Evolutionary conservation across 2,329 filamentous ascomycete species (phyloP), one percentile per base, ranked within the genome.

Genomic region (Hyphodiscus sp.): DNA sequence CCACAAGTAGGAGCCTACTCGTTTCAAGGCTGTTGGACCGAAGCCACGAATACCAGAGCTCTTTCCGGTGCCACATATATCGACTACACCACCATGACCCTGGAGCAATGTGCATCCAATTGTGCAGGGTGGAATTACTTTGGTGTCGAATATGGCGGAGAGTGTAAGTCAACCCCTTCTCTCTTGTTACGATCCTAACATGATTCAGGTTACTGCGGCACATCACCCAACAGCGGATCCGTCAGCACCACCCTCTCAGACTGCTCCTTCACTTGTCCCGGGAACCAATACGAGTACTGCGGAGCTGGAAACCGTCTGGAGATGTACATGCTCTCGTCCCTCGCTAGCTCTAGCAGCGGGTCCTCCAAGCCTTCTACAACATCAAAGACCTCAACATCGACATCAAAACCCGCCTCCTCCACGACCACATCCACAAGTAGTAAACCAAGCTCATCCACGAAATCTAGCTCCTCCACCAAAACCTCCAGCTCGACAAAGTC

Each of bases 1-100:
- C 62, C 67, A 11, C 67, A 62, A 0, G 62, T 79, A 3, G 73
- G 73, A 5, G 71, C 71, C 9, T 78, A 77, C 55, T 65, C 58
- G 8, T 65, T 75, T 47, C 66, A 74, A 20, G 71, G 70, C 47
- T 58, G 56, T 19, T 58, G 55, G 33, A 58, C 56, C 2, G 56
- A 58, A 46, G 50, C 33, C 18, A 53, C 47, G n/a, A 47, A 41
- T 18, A 26, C 46, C 1, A 20, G 56, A 20, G 56, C 56, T 10
- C 41, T 58, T 9, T 33, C 20, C 18, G 46, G 44, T 77, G 75
- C 65, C 18, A n/a, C 46, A 11, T 50, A 41, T n/a, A 52, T 45
- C 43, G 42, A 55, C 38, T 57, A 57, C 20, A 46, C 38, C 0
- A 46, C 42, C 5, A 57, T 57, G 55, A 55, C 49, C 7, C 23